phyloP scores from a whole-genome alignment of 108 stramenopile genomes.

The Bacterosira constricta region DNA sequence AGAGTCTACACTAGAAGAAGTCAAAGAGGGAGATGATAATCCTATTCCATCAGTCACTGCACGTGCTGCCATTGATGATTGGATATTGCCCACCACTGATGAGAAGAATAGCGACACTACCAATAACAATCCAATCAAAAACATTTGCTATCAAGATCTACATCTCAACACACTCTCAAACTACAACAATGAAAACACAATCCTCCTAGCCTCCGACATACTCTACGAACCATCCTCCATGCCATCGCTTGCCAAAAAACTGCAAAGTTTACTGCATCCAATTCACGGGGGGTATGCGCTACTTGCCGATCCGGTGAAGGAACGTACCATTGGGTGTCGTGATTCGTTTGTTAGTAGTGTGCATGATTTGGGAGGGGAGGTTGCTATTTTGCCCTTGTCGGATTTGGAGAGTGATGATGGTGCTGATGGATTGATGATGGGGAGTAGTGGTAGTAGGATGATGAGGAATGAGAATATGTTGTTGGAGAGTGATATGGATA shows the following conservation, averaged over 20 bases:
- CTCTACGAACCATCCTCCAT: conserved; percentile 42
- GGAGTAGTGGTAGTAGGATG: not conserved
- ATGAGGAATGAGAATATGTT: too few relatives aligned
- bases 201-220: conserved; percentile 35
- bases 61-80: conserved; percentile 44
- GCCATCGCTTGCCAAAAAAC: conserved; percentile 28
- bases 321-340: conserved; percentile 1
- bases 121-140: too few relatives aligned
- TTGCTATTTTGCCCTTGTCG: not conserved
- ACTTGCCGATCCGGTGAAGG: not conserved
- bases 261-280: conserved; percentile 21
- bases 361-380: not conserved
- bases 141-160: conserved; percentile 25
- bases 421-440: not conserved
- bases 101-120: too few relatives aligned
- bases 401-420: conserved; percentile 2
- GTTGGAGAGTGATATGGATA: conserved; percentile 28
- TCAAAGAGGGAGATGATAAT: not conserved
- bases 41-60: conserved; percentile 4
- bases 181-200: conserved; percentile 17
- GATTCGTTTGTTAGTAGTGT: not conserved
- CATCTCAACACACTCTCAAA: not conserved
- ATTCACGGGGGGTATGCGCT: conserved; percentile 35
- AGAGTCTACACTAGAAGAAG: not conserved
- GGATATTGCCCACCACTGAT: conserved; percentile 26